Evolutionary conservation across 805 yeast species (phyloP).

Genomic region (Nakazawaea pomicola): DNA sequence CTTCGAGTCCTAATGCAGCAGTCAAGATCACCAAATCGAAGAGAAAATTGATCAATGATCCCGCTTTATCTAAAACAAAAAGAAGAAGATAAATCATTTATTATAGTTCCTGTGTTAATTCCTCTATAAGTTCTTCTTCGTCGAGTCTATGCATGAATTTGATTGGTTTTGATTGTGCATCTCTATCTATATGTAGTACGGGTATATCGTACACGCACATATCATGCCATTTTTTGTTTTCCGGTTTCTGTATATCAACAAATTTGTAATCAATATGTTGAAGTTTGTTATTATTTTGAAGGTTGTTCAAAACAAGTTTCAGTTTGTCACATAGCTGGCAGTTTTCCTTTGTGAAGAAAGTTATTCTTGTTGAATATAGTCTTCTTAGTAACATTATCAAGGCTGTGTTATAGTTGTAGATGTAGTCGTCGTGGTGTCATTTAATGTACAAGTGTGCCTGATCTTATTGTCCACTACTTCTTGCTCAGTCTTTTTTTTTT

Average conservation of each 20-base stretch:
- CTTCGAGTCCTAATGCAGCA: slow-evolving; percentile 1
- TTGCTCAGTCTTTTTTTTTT: too few relatives aligned
- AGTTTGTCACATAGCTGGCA: slow-evolving; percentile 71
- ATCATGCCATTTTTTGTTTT: slow-evolving; percentile 63
- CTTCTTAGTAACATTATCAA: slow-evolving; percentile 6
- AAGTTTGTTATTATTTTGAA: slow-evolving; percentile 29
- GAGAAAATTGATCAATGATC: background rate
- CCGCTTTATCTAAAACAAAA: background rate
- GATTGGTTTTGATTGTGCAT: slow-evolving; percentile 37
- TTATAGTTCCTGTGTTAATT: slow-evolving; percentile 34
- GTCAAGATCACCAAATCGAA: background rate
- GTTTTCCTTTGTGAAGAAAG: slow-evolving; percentile 64
- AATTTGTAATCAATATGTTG: slow-evolving; percentile 29
- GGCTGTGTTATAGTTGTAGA: too few relatives aligned
- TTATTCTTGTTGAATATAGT: slow-evolving; percentile 27
- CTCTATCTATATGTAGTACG: slow-evolving; percentile 61
- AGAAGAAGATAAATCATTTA: too few relatives aligned
- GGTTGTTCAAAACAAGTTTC: slow-evolving; percentile 39
- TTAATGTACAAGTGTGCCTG: too few relatives aligned
- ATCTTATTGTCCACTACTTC: too few relatives aligned
- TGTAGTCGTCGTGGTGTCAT: too few relatives aligned
- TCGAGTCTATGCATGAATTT: slow-evolving; percentile 68
- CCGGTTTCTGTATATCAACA: slow-evolving; percentile 56
- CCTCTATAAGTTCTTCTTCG: slow-evolving; percentile 48
- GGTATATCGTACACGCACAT: slow-evolving; percentile 74